Conservation (phyloP, 2,329 filamentous ascomycete species). For the Trichoderma aggressivum region DNA sequence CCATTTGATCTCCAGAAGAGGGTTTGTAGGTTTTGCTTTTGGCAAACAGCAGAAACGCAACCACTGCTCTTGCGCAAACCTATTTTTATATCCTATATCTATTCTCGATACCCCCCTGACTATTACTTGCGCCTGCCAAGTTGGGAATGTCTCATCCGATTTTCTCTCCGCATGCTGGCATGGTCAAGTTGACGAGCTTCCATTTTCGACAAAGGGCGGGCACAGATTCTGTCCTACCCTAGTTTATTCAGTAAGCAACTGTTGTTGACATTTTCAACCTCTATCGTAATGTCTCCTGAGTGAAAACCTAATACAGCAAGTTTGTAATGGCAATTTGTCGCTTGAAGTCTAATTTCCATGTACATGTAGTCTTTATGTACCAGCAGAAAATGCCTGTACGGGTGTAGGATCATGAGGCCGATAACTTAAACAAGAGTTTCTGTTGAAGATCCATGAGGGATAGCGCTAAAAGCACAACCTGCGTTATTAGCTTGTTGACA, state of each 20-base stretch:
- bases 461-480: background rate
- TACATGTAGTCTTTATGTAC: background rate
- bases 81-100: background rate
- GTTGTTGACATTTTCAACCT: background rate
- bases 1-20: background rate
- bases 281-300: background rate
- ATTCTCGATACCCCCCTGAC: too few relatives aligned
- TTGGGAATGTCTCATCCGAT: background rate
- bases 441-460: background rate
- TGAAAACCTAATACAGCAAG: background rate
- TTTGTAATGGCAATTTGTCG: background rate
- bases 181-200: conserved; percentile 2
- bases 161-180: background rate
- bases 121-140: background rate
- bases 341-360: background rate
- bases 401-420: background rate
- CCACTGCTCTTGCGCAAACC: too few relatives aligned
- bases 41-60: background rate
- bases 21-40: background rate
- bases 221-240: background rate
- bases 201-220: background rate
- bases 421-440: background rate
- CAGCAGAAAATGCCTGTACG: background rate
- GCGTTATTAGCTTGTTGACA: background rate
- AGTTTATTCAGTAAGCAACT: background rate